phyloP scores from a whole-genome alignment of 2,329 filamentous ascomycete genomes.

The Coniochaeta ligniaria region DNA sequence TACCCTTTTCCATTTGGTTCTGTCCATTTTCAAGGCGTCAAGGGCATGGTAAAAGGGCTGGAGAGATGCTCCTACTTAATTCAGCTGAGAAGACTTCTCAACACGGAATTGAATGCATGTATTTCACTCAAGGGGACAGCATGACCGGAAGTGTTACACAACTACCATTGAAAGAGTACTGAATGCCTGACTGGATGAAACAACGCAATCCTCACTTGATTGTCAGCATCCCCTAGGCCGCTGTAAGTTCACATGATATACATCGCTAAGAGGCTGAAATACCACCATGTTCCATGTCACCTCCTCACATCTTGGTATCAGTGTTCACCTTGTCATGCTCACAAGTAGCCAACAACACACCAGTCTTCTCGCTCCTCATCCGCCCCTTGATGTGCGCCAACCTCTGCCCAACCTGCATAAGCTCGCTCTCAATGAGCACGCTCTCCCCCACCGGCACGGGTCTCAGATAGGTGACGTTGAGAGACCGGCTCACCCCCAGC shows the following conservation, averaged over 20 bases:
- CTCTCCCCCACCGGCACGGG: constrained; percentile 46
- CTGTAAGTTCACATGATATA: background rate
- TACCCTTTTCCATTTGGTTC: background rate
- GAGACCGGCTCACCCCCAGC: constrained; percentile 57
- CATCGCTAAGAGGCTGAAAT: background rate
- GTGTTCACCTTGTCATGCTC: constrained; percentile 61
- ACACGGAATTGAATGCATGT: background rate
- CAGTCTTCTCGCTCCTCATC: constrained; percentile 46
- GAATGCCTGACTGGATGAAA: too few relatives aligned
- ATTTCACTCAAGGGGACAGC: background rate
- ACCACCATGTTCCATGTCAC: background rate
- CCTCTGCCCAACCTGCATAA: constrained; percentile 49
- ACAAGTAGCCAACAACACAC: constrained; percentile 46
- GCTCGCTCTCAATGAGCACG: constrained; percentile 47
- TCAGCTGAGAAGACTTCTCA: too few relatives aligned
- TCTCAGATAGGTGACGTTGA: constrained; percentile 61
- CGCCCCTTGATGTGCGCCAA: constrained; percentile 45
- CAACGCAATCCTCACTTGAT: too few relatives aligned
- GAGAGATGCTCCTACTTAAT: too few relatives aligned
- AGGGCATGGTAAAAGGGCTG: background rate
- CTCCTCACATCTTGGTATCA: constrained; percentile 24
- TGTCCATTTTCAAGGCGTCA: background rate
- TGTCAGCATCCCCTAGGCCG: too few relatives aligned
- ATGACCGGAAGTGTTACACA: background rate
- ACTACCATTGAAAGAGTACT: too few relatives aligned